Base-by-base conservation (phyloP, 2,329 filamentous ascomycete species). In the Colletotrichum australisinense region DNA sequence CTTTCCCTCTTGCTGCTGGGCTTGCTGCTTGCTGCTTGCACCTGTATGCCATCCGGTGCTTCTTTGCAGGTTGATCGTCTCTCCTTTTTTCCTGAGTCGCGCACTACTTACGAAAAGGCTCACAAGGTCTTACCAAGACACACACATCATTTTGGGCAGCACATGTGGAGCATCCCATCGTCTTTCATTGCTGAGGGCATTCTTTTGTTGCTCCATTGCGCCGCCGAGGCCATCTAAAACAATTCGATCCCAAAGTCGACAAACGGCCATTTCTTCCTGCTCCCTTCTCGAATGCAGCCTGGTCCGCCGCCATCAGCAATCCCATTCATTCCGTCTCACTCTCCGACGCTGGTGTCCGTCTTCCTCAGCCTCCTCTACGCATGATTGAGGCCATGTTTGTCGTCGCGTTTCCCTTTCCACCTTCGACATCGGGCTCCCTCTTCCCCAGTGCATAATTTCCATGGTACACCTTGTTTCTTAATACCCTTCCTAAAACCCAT, bases 311-410 rank as follows among this genome's bases (percentile, higher is more conserved):
- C 46, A 24, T 60, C 56, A 22, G 46, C 67, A 52, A 42, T 30
- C 28, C 28, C 56, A 32, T 22, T 49, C 42, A 49, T 32, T 58
- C 26, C 53, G 63, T 59, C 53, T 66, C 63, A 28, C 16, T 32
- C 53, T 52, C 67, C 42, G 70, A 65, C 67, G n/a, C 56, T 60
- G 59, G 52, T 67, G 38, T 42, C 38, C 63, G 28, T 12, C n/a
- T 46, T 22, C 60, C 70, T 56, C 60, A 70, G 67, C 67, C 70
- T 65, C 68, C 55, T 60, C 67, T n/a, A 73, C 67, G 60, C 67
- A 73, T 70, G 60, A 70, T 63, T 52, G 67, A 73, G 70, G 70
- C 70, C 67, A 73, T 73, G 70, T 63, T 59, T 55, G 67, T 65
- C 60, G 67, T 64, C 60, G 67, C 56, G 60, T 30, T 73, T 73